Conservation (phyloP, 768 basidiomycete species). For the Hemileccinum rubropunctum region DNA sequence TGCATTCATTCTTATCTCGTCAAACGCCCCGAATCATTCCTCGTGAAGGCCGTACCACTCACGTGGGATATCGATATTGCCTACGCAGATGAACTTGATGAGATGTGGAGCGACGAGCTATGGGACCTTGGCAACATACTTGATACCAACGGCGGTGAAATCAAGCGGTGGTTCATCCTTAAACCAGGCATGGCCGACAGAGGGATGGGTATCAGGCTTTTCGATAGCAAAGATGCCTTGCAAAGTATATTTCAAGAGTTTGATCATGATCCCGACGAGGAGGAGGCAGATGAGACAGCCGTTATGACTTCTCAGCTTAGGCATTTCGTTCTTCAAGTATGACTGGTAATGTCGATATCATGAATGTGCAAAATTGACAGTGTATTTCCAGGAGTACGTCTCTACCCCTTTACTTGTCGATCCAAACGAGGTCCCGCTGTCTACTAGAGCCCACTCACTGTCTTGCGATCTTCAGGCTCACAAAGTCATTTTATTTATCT, state of each 20-base stretch:
- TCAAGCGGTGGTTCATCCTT: constrained; percentile 80
- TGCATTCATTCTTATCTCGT: constrained; percentile 67
- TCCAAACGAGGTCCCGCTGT: constrained; percentile 44
- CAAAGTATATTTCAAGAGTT: constrained; percentile 78
- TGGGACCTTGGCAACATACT: constrained; percentile 77
- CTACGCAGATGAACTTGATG: constrained; percentile 92
- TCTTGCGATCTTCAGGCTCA: constrained; percentile 40
- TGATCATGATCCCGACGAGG: constrained; percentile 56
- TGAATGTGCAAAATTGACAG: constrained; percentile 4
- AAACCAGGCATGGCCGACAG: constrained; percentile 98
- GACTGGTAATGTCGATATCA: not conserved
- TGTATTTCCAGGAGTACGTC: constrained; percentile 73
- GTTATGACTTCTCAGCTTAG: constrained; percentile 85
- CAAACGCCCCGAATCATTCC: constrained; percentile 61
- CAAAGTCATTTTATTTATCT: constrained; percentile 47
- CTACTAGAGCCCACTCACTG: constrained; percentile 12
- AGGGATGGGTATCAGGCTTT: constrained; percentile 91
- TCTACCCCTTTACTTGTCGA: constrained; percentile 74
- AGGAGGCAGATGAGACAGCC: constrained; percentile 46
- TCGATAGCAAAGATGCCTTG: constrained; percentile 72
- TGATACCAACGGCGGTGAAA: constrained; percentile 31
- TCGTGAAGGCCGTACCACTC: constrained; percentile 57
- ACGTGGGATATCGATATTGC: constrained; percentile 87
- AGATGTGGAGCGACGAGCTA: constrained; percentile 89
- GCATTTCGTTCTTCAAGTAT: constrained; percentile 94